These are phyloP conservation scores for Neophaeococcomyces mojaviensis DNA, from an alignment of 2,329 filamentous ascomycete genomes.

Conservation along the genomic window DNA sequence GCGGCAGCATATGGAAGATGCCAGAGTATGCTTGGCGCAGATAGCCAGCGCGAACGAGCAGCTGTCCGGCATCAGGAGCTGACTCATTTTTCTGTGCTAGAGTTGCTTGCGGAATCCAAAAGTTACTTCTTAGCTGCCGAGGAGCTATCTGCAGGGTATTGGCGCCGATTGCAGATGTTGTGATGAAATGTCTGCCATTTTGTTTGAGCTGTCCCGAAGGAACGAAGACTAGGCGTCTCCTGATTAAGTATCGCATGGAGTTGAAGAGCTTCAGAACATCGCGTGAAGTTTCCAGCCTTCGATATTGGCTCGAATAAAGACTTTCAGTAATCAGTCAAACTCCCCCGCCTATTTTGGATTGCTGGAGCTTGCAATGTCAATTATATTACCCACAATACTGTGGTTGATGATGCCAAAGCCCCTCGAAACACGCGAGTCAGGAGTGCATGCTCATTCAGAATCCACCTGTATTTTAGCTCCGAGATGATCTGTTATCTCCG, in stretches of 20 bases:
- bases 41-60: slow-evolving; percentile 54
- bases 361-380: too few relatives aligned
- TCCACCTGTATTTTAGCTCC: too few relatives aligned
- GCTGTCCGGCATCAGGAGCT: slow-evolving; percentile 15
- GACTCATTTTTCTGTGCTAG: slow-evolving; percentile 14
- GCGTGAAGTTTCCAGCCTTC: too few relatives aligned
- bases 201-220: background rate
- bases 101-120: slow-evolving; percentile 18
- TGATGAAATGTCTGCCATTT: slow-evolving; percentile 1
- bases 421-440: too few relatives aligned
- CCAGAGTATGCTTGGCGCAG: slow-evolving; percentile 77
- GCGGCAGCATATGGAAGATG: slow-evolving; percentile 82
- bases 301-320: too few relatives aligned
- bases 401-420: too few relatives aligned
- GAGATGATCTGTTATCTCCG: too few relatives aligned
- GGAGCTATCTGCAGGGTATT: background rate
- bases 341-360: too few relatives aligned
- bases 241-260: background rate
- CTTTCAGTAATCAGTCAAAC: too few relatives aligned
- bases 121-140: slow-evolving; percentile 15
- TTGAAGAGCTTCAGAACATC: too few relatives aligned
- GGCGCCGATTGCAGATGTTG: background rate
- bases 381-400: too few relatives aligned
- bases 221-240: background rate
- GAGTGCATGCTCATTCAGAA: too few relatives aligned